Evolutionary conservation across 2,329 filamentous ascomycete species (phyloP), one percentile per base, ranked within the genome.

Genomic region (Pseudogymnoascus sp.): DNA sequence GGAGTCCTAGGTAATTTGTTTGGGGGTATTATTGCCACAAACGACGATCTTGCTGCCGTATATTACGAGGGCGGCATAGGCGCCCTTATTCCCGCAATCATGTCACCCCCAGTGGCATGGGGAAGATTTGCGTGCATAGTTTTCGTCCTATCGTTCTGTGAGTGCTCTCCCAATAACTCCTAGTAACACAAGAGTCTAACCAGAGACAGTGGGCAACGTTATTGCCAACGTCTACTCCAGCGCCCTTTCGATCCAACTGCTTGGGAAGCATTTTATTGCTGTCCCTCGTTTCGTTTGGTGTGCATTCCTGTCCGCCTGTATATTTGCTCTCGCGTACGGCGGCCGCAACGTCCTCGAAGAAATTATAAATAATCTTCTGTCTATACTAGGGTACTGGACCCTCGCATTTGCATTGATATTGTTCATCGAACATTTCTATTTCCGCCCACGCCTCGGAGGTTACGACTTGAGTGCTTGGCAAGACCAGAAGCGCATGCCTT

Each of bases 321-420:
- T 60, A 13, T 62, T 66, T 10, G 63, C 60, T 13, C 60, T 69
- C 5, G 67, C 67, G 3, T 65, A 60, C 35, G 67, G 65, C 25
- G 67, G 67, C 12, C 61, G 67, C 29, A 41, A 68, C 17, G 38
- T 61, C 38, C 65, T 69, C 5, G 60, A 66, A 36, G 44, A 36
- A 2, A 69, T 69, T 51, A 61, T 69, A 38, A 63, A 63, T 41
- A 67, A 69, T 36, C 58, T 67, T 29, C 59, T 69, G 5, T 60
- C 64, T 10, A 61, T 69, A 7, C 31, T 69, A 10, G 68, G 68
- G 38, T 69, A 69, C 48, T 69, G 67, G 67, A 68, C 67, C 8
- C 58, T 69, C 7, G 60, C 65, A 10, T 69, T 68, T 48, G 63
- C 51, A 0, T 12, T 64, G 21, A 66, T 69, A 33, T 55, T 69